Conservation (phyloP, 2,329 filamentous ascomycete species). For the Thielaviopsis musarum region DNA sequence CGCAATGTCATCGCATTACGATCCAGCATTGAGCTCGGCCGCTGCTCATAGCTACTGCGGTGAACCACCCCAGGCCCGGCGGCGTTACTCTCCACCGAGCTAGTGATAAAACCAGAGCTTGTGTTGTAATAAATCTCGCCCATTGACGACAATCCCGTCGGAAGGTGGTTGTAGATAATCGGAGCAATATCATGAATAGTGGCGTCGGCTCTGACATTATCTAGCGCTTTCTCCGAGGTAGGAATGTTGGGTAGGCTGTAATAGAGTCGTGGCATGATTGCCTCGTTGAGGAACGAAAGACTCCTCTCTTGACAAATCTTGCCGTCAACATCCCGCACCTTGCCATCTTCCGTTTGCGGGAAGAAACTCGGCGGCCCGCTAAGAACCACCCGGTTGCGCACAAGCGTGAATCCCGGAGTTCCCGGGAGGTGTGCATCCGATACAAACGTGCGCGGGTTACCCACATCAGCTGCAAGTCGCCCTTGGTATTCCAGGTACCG, state of each 20-base stretch:
- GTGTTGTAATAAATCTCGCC: background rate
- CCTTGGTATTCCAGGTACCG: constrained; percentile 54
- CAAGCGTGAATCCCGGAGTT: constrained; percentile 36
- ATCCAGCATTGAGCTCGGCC: constrained; percentile 8
- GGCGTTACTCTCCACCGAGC: background rate
- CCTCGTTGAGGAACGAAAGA: constrained; percentile 52
- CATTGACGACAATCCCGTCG: background rate
- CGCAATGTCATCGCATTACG: constrained; percentile 14
- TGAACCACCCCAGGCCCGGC: background rate
- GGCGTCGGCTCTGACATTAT: background rate
- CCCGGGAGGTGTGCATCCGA: constrained; percentile 26
- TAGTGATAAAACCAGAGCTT: background rate
- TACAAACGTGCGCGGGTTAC: constrained; percentile 38
- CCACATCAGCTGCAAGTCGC: constrained; percentile 31
- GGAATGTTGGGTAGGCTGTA: background rate
- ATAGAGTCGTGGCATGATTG: constrained; percentile 36
- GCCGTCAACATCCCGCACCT: constrained; percentile 39
- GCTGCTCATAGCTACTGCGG: background rate
- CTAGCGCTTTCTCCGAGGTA: background rate
- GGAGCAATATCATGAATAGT: background rate
- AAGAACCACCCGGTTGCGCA: constrained; percentile 47
- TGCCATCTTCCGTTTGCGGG: constrained; percentile 29
- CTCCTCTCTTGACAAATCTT: constrained; percentile 52
- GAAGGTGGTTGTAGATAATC: background rate
- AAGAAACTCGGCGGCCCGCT: constrained; percentile 48